Base-by-base conservation (phyloP, 768 basidiomycete genomes). In the Rhizopogon roseolus region DNA sequence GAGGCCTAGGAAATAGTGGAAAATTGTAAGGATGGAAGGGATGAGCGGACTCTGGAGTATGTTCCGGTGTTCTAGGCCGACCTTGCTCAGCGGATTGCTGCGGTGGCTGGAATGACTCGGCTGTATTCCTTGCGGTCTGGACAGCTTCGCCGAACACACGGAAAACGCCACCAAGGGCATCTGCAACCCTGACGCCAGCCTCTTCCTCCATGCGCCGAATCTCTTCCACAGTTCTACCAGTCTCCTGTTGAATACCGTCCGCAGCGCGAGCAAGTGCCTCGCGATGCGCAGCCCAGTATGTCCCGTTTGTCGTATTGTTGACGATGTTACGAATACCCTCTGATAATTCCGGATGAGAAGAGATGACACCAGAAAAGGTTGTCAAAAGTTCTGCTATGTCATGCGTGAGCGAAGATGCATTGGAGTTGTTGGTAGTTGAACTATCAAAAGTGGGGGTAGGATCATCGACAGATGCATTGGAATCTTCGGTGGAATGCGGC, bases 211-310 rank as follows among this genome's bases (percentile, higher is more conserved):
- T 70, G 38, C 75, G 76, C 28, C 77, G 75, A 19, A 78, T 62
- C 17, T 78, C 74, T 32, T 74, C 75, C 0, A 79, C 67, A n/a
- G 75, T 71, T 41, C 67, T 65, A 7, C 70, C 66, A 16, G 70
- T 64, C 45, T 71, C 69, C 29, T 69, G 60, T 14, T 78, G 74
- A 7, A 86, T 61, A 36, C 78, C 74, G 34, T 79, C 76, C 4
- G 81, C 83, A 17, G 82, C 80, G 19, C 80, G 78, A 7, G 81
- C 77, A 41, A 89, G 66, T 3, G 79, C 71, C 8, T 80, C 78
- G 45, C 84, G 80, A 60, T 89, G 86, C 28, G 76, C 66, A 36
- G 71, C 66, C 88, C 86, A 92, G 63, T 92, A 91, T 8, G 78
- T 73, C 22, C 88, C 89, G 49, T 73, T 80, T 5, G 76, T 73